Evolutionary conservation across 306 rosid genomes (phyloP).

Genomic region (Lotus japonicus): DNA sequence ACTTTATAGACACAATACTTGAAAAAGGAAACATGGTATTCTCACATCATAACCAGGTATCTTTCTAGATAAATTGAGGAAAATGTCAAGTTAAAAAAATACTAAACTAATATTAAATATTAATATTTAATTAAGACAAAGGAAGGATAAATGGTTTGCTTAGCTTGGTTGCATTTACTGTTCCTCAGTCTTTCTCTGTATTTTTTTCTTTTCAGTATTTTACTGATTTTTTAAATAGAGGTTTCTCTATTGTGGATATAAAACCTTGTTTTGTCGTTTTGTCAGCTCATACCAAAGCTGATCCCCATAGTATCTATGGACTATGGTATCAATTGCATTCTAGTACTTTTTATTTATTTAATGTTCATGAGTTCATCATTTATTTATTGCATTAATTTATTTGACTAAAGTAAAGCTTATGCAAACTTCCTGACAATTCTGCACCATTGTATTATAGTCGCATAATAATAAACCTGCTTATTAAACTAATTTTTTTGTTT

Average conservation of each 20-base stretch:
- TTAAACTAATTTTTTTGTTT: neutral
- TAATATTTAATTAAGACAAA: too few relatives aligned
- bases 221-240: neutral
- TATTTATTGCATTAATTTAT: neutral
- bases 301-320: neutral
- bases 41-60: too few relatives aligned
- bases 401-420: neutral
- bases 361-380: too few relatives aligned
- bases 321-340: neutral
- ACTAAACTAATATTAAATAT: too few relatives aligned
- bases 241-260: neutral
- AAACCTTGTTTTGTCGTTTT: conserved; percentile 31
- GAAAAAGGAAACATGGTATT: too few relatives aligned
- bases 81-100: too few relatives aligned
- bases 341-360: neutral
- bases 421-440: neutral
- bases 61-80: too few relatives aligned
- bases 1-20: too few relatives aligned
- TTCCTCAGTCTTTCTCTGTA: neutral
- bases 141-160: too few relatives aligned
- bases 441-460: neutral
- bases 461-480: conserved; percentile 2
- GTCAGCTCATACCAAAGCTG: conserved; percentile 9
- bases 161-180: neutral
- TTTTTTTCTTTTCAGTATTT: neutral